A percentile compares a stretch with the other conserved stretches of the same genome.
Evolutionary conservation across 164 flowering plant species (phyloP).

Genomic region (Saururus chinensis): DNA sequence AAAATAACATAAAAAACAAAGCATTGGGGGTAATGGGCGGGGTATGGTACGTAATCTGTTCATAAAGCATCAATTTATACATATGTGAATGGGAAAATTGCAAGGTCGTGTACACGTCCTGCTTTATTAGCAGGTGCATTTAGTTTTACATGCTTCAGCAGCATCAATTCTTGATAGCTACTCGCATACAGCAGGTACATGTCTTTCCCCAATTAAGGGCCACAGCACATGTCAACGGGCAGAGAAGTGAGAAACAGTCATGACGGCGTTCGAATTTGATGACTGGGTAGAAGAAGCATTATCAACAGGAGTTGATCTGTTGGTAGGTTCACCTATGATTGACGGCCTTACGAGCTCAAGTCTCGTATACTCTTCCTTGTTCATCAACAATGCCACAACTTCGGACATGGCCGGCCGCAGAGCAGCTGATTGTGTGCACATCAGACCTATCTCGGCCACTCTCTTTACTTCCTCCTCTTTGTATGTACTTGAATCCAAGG

Average conservation of each 20-base stretch:
- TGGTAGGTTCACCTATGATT: slow-evolving; percentile 11
- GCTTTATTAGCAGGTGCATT: too few species aligned
- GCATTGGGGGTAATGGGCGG: too few species aligned
- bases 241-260: neutral
- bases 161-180: too few species aligned
- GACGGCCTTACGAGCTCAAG: slow-evolving; percentile 15
- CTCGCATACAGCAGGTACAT: too few species aligned
- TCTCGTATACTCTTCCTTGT: slow-evolving; percentile 5
- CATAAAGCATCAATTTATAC: too few species aligned
- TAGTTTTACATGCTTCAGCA: too few species aligned
- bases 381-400: slow-evolving; percentile 20
- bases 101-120: too few species aligned
- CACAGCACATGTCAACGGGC: neutral
- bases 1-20: too few species aligned
- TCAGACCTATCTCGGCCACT: slow-evolving; percentile 27
- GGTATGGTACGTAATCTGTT: too few species aligned
- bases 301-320: neutral
- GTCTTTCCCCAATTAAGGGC: too few species aligned
- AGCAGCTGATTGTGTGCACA: slow-evolving; percentile 32
- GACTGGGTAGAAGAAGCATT: neutral
- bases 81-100: too few species aligned
- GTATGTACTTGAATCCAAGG: slow-evolving; percentile 20
- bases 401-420: slow-evolving; percentile 49
- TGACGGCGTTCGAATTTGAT: neutral
- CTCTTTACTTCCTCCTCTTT: slow-evolving; percentile 20